A percentile compares a stretch with the other conserved stretches of the same genome.
phyloP scores from a whole-genome alignment of 805 yeast species.

The Candida orba region DNA sequence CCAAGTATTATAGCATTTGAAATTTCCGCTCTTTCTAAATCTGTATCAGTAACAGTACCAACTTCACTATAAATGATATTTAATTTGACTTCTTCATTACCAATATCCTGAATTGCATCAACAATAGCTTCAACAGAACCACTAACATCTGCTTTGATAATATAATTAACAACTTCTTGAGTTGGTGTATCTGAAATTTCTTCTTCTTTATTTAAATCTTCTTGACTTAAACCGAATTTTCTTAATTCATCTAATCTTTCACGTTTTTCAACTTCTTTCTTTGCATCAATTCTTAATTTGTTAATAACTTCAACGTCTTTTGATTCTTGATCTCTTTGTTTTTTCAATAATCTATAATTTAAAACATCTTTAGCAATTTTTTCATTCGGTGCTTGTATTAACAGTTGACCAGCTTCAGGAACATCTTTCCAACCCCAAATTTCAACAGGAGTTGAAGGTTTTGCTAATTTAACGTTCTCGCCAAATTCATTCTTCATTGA shows the following conservation, averaged over 20 bases:
- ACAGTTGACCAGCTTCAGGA: slow-evolving; percentile 86
- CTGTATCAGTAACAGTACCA: slow-evolving; percentile 66
- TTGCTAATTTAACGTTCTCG: slow-evolving; percentile 52
- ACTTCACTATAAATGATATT: slow-evolving; percentile 68
- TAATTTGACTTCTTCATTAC: slow-evolving; percentile 77
- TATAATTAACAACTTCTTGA: slow-evolving; percentile 42
- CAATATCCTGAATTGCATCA: slow-evolving; percentile 75
- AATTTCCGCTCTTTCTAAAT: slow-evolving; percentile 57
- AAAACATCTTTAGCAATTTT: slow-evolving; percentile 68
- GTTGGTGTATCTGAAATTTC: slow-evolving; percentile 18
- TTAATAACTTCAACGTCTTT: slow-evolving; percentile 66
- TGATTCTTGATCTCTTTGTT: slow-evolving; percentile 49
- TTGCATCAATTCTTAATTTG: slow-evolving; percentile 50
- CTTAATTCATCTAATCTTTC: slow-evolving; percentile 50
- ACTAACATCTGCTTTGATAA: slow-evolving; percentile 84
- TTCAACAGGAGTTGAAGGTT: slow-evolving; percentile 87
- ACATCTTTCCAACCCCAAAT: slow-evolving; percentile 90
- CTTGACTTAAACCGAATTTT: slow-evolving; percentile 50
- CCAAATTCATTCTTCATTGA: slow-evolving; percentile 72
- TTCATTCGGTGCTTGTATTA: slow-evolving; percentile 71
- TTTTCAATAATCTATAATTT: slow-evolving; percentile 56
- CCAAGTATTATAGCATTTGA: slow-evolving; percentile 71
- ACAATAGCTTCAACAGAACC: slow-evolving; percentile 93
- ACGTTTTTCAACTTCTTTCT: slow-evolving; percentile 43
- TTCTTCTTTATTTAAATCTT: slow-evolving; percentile 18